phyloP scores from a whole-genome alignment of 345 rosid species.

The Trapa incisa region DNA sequence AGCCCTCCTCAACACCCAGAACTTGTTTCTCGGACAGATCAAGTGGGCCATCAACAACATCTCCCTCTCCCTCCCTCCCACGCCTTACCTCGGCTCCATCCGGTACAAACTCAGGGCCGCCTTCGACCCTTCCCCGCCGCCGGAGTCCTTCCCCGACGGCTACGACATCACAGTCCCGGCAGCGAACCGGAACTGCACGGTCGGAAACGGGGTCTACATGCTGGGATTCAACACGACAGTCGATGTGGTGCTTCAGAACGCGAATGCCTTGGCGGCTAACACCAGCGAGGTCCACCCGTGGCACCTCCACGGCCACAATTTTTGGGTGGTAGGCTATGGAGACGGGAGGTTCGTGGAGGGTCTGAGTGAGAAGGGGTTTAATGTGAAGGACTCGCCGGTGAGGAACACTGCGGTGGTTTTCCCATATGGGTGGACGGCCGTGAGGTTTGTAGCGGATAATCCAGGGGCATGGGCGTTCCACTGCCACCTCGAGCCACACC shows the following conservation, averaged over 20 bases:
- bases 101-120: constrained; percentile 27
- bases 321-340: constrained; percentile 80
- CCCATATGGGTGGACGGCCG: constrained; percentile 86
- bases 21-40: constrained; percentile 30
- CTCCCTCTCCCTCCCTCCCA: constrained; percentile 44
- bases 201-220: constrained; percentile 48
- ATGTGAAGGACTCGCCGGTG: constrained; percentile 57
- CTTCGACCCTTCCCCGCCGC: constrained; percentile 33
- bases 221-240: constrained; percentile 36
- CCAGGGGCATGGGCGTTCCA: constrained; percentile 97
- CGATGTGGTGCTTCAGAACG: constrained; percentile 73
- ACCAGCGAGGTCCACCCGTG: constrained; percentile 82
- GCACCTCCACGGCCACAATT: constrained; percentile 93
- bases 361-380: constrained; percentile 21
- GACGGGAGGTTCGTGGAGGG: constrained; percentile 40
- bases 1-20: constrained; percentile 74
- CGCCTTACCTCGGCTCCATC: constrained; percentile 72
- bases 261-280: constrained; percentile 28
- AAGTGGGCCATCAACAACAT: constrained; percentile 78
- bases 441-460: constrained; percentile 69
- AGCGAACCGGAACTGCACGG: constrained; percentile 30
- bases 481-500: constrained; percentile 90
- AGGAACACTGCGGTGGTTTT: constrained; percentile 56
- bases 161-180: constrained; percentile 53
- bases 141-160: constrained; percentile 21